A percentile compares a stretch with the other conserved stretches of the same genome.
phyloP scores from a whole-genome alignment of 2,329 filamentous ascomycete species.

The Calonectria pauciramosa region DNA sequence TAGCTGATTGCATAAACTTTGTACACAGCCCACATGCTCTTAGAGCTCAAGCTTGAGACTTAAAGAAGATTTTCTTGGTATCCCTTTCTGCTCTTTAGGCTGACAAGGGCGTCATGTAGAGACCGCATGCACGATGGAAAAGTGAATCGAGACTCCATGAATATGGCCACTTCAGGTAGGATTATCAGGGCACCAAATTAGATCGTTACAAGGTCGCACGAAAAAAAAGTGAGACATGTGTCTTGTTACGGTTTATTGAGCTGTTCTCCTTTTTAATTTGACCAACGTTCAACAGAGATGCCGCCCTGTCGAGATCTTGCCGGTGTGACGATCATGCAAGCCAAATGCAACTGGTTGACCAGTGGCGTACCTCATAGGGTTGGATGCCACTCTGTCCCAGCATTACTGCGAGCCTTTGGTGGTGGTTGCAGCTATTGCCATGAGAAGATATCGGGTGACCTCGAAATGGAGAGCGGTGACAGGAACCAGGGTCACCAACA shows the following conservation, averaged over 20 bases:
- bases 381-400: background rate
- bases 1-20: too few relatives aligned
- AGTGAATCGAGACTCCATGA: too few relatives aligned
- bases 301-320: background rate
- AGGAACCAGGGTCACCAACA: background rate
- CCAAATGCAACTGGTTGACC: background rate
- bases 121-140: too few relatives aligned
- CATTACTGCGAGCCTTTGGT: background rate
- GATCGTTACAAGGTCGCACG: background rate
- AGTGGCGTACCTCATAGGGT: background rate
- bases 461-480: background rate
- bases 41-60: too few relatives aligned
- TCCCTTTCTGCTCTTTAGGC: too few relatives aligned
- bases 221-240: background rate
- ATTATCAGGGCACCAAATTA: too few relatives aligned
- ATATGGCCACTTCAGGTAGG: too few relatives aligned
- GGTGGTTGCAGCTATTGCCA: background rate
- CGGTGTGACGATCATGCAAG: background rate
- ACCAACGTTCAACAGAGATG: background rate
- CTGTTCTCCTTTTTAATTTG: background rate
- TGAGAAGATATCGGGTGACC: background rate
- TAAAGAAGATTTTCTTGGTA: too few relatives aligned
- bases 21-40: too few relatives aligned
- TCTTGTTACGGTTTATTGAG: background rate
- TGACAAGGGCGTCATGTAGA: too few relatives aligned